Evolutionary conservation across 805 yeast species (phyloP), one percentile per base, ranked within the genome.

Genomic region (Starmerella tilneyi): DNA sequence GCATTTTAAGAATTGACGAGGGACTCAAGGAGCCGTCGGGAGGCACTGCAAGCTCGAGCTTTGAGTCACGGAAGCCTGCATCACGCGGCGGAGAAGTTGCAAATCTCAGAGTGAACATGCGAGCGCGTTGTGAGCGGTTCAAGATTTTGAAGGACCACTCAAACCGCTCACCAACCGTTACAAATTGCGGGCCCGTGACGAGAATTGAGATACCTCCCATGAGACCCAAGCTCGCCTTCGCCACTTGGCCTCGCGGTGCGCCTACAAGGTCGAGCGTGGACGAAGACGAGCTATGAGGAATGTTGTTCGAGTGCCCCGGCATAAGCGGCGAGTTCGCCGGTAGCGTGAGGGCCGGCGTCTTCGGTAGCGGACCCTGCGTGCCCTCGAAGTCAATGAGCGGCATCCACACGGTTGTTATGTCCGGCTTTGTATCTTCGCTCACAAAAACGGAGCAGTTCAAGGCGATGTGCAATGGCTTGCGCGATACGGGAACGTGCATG

Each of bases 111-210:
- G 82, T 68, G 37, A 81, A 59, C 44, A 74, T 72, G 49, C 80
- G 62, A 15, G 68, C 57, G 20, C 68, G 68, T n/a, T 62, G 52
- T 1, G 82, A 72, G 48, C 70, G 70, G 63, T 83, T 83, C 43
- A 80, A 71, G 1, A 81, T 76, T 53, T 77, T 81, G 12, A 83
- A 67, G 39, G 70, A 70, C 82, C 88, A 78, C 44, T 67, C 71
- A 57, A 74, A 75, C 2, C 69, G 66, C 32, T 74, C 71, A 2
- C 92, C 89, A 9, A 79, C 61, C 52, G 68, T 66, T 4, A 80
- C 76, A 32, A 70, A 67, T 5, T 80, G 72, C 9, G 75, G 73
- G 0, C 94, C 92, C 5, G 72, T 66, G 46, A 82, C 75, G 3
- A 80, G 72, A 12, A 81, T 65, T 13, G 67, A 65, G 13, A 76